Conservation (phyloP, 2,329 filamentous ascomycete genomes). For the Annulohypoxylon truncatum region DNA sequence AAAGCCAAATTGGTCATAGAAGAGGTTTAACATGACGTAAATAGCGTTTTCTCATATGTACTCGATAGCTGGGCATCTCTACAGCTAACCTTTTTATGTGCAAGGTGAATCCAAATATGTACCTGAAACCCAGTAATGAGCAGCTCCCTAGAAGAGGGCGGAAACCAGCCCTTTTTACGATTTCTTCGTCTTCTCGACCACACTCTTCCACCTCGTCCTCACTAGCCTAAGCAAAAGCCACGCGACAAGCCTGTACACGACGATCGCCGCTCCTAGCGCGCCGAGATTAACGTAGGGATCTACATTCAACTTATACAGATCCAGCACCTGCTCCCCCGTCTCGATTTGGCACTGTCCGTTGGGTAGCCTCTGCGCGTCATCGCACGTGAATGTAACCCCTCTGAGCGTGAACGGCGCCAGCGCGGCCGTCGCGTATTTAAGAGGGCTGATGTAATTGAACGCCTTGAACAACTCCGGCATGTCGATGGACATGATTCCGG, state of each 20-base stretch:
- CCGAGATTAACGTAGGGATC: constrained; percentile 71
- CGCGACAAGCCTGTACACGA: constrained; percentile 74
- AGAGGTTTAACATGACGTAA: background rate
- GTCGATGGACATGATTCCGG: constrained; percentile 76
- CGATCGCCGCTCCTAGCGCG: constrained; percentile 70
- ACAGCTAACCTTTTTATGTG: background rate
- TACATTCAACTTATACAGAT: constrained; percentile 73
- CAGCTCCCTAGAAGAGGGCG: background rate
- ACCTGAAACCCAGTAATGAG: background rate
- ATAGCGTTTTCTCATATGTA: background rate
- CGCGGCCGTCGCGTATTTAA: constrained; percentile 76
- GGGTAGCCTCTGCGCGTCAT: constrained; percentile 66
- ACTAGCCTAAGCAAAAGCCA: constrained; percentile 67
- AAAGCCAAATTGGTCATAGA: background rate
- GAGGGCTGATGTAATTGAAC: constrained; percentile 77
- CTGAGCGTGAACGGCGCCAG: constrained; percentile 73
- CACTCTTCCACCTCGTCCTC: constrained; percentile 63
- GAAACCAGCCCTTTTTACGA: background rate
- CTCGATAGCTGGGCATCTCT: background rate
- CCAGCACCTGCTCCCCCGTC: constrained; percentile 74
- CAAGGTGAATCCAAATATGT: background rate
- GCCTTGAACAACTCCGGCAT: constrained; percentile 74
- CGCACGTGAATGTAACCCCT: constrained; percentile 72
- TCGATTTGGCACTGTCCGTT: constrained; percentile 72
- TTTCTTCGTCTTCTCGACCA: constrained; percentile 42